Evolutionary conservation across 2,329 filamentous ascomycete genomes (phyloP), one percentile per base, ranked within the genome.

Genomic region (Fusarium phyllophilum): DNA sequence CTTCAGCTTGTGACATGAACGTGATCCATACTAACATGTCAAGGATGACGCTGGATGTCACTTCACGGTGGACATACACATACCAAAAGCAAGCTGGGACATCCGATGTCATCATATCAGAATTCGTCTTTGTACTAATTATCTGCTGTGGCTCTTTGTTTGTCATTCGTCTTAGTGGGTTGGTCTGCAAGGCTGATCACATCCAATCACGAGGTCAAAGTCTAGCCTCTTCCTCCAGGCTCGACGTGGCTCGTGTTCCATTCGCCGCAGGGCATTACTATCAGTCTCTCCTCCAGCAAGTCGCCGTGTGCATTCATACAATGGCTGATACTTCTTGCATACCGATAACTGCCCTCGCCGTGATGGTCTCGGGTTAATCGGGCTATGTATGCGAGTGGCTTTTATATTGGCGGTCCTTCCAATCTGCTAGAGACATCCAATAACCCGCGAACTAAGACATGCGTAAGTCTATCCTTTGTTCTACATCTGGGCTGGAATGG

Each of bases 391-490:
- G n/a, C 26, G 26, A 44, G 13, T 49, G 34, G 31, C 51, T 70
- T 38, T 55, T 24, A 63, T 46, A 17, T 22, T 36, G 13, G 34
- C 36, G 29, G 41, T 42, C 26, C 46, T 44, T 68, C 51, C 44
- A 34, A 56, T 57, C 22, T 56, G 20, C 38, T 18, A 39, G 22
- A 38, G 60, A 56, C 68, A 70, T 77, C 36, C 39, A 56, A 44
- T 48, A 31, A 51, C 62, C 64, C 55, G 62, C 51, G 54, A 44
- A 55, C 39, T 42, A 68, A 66, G 65, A 63, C 68, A 24, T 34
- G 12, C 42, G 51, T 59, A 51, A 36, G 56, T 59, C 18, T 18
- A n/a, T 65, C 46, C 61, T 74, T 66, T 74, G 55, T 70, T 67
- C 64, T 68, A 46, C 59, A 17, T 51, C 57, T 44, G 20, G 36